Conservation (phyloP, 768 basidiomycete genomes). For the Lactarius quietus region DNA sequence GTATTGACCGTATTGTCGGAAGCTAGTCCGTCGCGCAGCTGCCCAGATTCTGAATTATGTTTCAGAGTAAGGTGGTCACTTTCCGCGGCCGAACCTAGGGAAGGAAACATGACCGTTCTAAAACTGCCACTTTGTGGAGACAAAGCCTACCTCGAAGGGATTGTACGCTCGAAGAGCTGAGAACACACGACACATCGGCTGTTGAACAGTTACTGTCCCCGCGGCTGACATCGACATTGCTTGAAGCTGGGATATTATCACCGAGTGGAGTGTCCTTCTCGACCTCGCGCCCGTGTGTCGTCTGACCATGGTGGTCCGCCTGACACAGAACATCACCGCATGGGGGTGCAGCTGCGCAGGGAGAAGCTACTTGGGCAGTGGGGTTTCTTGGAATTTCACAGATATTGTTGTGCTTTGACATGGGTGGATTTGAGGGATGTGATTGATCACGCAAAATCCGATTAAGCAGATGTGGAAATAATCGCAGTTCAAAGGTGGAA, state of each 20-base stretch:
- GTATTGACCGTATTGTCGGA: not conserved
- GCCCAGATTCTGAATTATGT: not conserved
- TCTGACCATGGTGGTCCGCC: not conserved
- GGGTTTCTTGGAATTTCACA: not conserved
- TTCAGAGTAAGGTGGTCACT: not conserved
- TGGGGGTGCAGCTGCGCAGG: not conserved
- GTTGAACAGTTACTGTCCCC: not conserved
- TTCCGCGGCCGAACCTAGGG: not conserved
- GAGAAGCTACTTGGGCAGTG: not conserved
- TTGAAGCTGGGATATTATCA: conserved; percentile 12
- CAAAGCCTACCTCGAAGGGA: not conserved
- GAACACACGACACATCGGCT: not conserved
- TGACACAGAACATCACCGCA: conserved; percentile 1
- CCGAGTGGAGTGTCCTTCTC: not conserved
- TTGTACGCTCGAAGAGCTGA: not conserved
- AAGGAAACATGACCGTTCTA: not conserved
- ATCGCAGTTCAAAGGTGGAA: no score
- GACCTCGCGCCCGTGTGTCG: not conserved
- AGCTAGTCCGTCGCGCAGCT: not conserved
- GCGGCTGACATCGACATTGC: not conserved
- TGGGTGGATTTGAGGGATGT: not conserved
- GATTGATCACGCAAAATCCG: not conserved
- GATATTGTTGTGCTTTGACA: not conserved
- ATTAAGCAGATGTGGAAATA: no score
- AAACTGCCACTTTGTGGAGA: not conserved